Evolutionary conservation across 208 protist genomes (phyloP).

Genomic region (Crithidia mellificae): DNA sequence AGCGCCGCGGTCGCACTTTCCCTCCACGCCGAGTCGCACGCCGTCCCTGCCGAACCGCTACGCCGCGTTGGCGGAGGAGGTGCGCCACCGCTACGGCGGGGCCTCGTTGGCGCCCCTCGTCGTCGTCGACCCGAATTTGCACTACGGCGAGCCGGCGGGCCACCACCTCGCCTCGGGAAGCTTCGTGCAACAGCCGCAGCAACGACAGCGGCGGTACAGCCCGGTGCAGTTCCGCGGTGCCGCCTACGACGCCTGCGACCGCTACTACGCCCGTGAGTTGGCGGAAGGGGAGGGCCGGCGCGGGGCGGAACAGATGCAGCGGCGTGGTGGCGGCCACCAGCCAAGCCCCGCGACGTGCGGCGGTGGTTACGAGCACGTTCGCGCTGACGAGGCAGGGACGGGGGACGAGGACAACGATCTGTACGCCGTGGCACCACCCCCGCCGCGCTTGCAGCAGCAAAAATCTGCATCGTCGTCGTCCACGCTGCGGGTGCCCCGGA

Average conservation of each 20-base stretch:
- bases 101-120: conserved; percentile 20
- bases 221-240: conserved; percentile 35
- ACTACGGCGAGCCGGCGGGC: too few relatives aligned
- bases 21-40: neutral
- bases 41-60: conserved; percentile 10
- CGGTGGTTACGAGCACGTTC: neutral
- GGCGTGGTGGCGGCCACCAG: neutral
- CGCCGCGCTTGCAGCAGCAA: too few relatives aligned
- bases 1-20: too few relatives aligned
- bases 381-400: too few relatives aligned
- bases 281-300: conserved; percentile 12
- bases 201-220: conserved; percentile 30
- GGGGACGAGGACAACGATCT: neutral
- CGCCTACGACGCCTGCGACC: conserved; percentile 44
- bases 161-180: too few relatives aligned
- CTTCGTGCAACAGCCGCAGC: neutral
- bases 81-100: conserved; percentile 27
- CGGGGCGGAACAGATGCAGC: neutral
- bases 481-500: neutral
- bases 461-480: neutral
- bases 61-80: conserved; percentile 19
- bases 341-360: neutral
- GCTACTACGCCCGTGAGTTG: conserved; percentile 27
- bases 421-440: neutral
- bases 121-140: conserved; percentile 26